Conservation (phyloP, 257 asterid species). For the Salvia rosmarinus region DNA sequence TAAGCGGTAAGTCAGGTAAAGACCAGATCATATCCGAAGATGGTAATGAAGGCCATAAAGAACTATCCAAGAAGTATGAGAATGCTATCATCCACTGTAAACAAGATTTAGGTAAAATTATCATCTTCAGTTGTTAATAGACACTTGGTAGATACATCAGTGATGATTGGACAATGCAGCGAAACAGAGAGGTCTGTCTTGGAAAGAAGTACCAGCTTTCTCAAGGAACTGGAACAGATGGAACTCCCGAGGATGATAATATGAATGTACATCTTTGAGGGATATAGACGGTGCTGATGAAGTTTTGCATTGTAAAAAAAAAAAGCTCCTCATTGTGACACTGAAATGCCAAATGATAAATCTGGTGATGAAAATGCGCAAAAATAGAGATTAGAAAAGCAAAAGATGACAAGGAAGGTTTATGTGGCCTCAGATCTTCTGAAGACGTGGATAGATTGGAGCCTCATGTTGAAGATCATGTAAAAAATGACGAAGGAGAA, state of each 20-base stretch:
- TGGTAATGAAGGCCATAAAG: neutral
- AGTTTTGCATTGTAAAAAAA: conserved; percentile 31
- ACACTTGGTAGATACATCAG: conserved; percentile 8
- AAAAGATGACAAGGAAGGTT: conserved; percentile 6
- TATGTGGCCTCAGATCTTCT: conserved; percentile 28
- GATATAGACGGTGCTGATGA: conserved; percentile 36
- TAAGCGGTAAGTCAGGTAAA: conserved; percentile 34
- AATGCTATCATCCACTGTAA: neutral
- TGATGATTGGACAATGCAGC: conserved; percentile 3
- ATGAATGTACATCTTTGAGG: conserved; percentile 27
- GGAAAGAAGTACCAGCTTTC: conserved; percentile 29
- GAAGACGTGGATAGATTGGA: conserved; percentile 26
- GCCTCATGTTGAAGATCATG: conserved; percentile 8
- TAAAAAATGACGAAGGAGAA: conserved; percentile 1
- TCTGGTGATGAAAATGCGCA: conserved; percentile 36
- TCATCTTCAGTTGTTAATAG: conserved; percentile 19
- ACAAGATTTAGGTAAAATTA: conserved; percentile 21
- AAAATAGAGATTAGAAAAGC: conserved; percentile 29
- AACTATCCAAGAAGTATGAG: neutral
- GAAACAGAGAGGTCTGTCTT: conserved; percentile 37
- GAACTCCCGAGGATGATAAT: conserved; percentile 11
- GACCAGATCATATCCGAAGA: conserved; percentile 24
- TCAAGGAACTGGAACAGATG: conserved; percentile 19
- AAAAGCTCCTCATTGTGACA: conserved; percentile 30
- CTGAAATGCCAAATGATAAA: conserved; percentile 33